Evolutionary conservation across 257 asterid genomes (phyloP).

Genomic region (Euphrasia confusa): DNA sequence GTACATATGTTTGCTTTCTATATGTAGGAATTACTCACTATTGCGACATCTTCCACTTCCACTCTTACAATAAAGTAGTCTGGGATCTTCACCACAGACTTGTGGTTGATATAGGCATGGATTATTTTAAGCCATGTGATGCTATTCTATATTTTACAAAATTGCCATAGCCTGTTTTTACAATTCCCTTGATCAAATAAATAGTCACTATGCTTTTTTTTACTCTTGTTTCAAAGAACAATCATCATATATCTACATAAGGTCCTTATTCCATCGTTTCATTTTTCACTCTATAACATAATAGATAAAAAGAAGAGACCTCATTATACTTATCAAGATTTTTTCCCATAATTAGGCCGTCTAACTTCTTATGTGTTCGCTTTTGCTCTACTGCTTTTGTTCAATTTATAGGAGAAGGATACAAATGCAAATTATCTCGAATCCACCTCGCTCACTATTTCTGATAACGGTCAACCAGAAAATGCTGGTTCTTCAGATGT

Average conservation of each 20-base stretch:
- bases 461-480: conserved; percentile 60
- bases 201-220: not conserved
- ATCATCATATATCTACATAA: conserved; percentile 1
- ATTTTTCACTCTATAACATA: not conserved
- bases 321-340: conserved; percentile 19
- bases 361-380: conserved; percentile 16
- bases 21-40: conserved; percentile 3
- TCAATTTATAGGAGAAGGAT: conserved; percentile 44
- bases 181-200: not conserved
- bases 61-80: not conserved
- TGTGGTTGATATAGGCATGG: not conserved
- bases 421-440: conserved; percentile 29
- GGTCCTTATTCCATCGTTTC: conserved; percentile 8
- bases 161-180: not conserved
- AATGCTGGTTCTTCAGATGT: conserved; percentile 37
- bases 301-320: not conserved
- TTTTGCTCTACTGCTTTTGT: conserved; percentile 16
- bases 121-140: not conserved
- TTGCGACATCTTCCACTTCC: conserved; percentile 9
- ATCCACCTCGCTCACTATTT: conserved; percentile 61
- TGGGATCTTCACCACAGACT: not conserved
- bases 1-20: not conserved
- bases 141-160: not conserved
- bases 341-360: conserved; percentile 1
- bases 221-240: not conserved